Conservation (phyloP, 148 eudicot species). For the Chenopodium formosanum region DNA sequence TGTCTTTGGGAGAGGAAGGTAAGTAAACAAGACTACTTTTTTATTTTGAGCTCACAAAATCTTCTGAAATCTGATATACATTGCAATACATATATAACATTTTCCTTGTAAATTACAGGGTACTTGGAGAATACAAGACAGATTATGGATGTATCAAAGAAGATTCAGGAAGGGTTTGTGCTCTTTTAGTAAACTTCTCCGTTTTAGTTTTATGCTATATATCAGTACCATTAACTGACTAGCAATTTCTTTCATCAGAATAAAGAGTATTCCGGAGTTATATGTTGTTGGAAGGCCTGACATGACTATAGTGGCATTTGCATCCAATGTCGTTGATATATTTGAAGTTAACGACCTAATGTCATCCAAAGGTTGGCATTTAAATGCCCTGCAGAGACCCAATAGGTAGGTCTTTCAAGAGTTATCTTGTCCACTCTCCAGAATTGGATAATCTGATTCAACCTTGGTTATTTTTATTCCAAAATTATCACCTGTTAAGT, state of each 20-base stretch:
- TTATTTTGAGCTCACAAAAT: not conserved
- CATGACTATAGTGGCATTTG: constrained; percentile 96
- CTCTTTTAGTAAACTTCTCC: constrained; percentile 8
- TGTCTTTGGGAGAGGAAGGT: constrained; percentile 92
- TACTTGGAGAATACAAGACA: constrained; percentile 81
- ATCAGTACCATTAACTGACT: not conserved
- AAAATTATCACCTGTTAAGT: not conserved
- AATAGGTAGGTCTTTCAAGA: constrained; percentile 46
- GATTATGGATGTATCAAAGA: constrained; percentile 91
- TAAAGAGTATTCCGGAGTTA: constrained; percentile 69
- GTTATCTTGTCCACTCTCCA: not conserved
- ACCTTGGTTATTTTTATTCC: not conserved
- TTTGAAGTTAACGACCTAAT: constrained; percentile 93
- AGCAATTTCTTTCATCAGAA: constrained; percentile 35
- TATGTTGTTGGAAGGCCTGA: constrained; percentile 85
- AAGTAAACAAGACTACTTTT: constrained; percentile 1
- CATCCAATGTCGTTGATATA: constrained; percentile 69
- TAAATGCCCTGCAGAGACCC: constrained; percentile 89
- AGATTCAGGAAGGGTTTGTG: constrained; percentile 71
- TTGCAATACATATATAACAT: not conserved
- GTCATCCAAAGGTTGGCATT: constrained; percentile 97
- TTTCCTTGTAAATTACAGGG: constrained; percentile 41
- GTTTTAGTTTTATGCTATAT: not conserved
- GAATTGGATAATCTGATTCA: not conserved
- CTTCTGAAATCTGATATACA: not conserved